Evolutionary conservation across 2,329 filamentous ascomycete genomes (phyloP).

Genomic region (Leptographium flavum): DNA sequence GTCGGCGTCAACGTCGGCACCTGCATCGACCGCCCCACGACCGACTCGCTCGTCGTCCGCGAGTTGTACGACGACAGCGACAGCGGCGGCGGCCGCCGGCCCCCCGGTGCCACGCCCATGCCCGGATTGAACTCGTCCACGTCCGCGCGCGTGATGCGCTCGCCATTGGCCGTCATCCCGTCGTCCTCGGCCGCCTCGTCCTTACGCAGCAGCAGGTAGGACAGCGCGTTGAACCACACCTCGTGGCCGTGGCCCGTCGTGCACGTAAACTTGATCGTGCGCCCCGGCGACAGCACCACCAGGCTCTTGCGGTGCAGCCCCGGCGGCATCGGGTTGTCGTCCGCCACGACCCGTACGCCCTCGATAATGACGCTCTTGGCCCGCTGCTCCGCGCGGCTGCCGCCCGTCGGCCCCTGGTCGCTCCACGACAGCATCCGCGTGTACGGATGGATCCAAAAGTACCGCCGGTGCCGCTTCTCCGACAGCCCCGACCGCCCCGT

Average conservation of each 20-base stretch:
- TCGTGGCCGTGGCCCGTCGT: conserved; percentile 89
- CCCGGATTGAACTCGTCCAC: conserved; percentile 72
- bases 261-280: conserved; percentile 86
- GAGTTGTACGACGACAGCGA: conserved; percentile 76
- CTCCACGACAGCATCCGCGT: conserved; percentile 96
- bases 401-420: conserved; percentile 68
- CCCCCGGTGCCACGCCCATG: conserved; percentile 27
- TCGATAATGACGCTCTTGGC: conserved; percentile 91
- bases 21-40: conserved; percentile 32
- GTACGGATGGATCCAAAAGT: conserved; percentile 99
- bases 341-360: conserved; percentile 77
- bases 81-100: conserved; percentile 31
- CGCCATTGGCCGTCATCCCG: conserved; percentile 32
- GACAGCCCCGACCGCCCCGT: conserved; percentile 81
- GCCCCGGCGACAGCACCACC: conserved; percentile 75
- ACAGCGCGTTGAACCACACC: conserved; percentile 96
- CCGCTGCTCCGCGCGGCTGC: conserved; percentile 58
- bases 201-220: conserved; percentile 75
- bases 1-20: conserved; percentile 43
- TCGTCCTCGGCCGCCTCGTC: conserved; percentile 31
- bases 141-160: conserved; percentile 45
- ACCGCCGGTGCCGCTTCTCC: conserved; percentile 77
- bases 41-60: conserved; percentile 52
- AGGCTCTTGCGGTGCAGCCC: conserved; percentile 90
- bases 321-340: conserved; percentile 90